A percentile compares a stretch with the other conserved stretches of the same genome.
phyloP scores from a whole-genome alignment of 257 asterid species.

The Solanum pinnatisectum region DNA sequence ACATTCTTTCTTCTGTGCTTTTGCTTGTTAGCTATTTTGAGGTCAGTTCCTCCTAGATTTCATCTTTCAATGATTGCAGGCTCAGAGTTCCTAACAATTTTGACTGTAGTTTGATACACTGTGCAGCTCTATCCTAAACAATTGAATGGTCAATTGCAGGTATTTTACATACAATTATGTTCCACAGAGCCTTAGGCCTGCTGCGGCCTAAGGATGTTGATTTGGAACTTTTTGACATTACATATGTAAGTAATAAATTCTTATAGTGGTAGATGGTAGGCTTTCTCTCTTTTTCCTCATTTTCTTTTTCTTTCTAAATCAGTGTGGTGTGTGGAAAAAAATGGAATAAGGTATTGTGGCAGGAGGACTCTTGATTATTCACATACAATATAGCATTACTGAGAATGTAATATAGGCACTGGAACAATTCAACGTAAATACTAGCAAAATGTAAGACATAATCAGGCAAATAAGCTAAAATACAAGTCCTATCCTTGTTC shows the following conservation, averaged over 20 bases:
- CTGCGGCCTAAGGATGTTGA: conserved; percentile 96
- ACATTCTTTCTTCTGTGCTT: not conserved
- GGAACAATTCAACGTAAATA: too few species aligned
- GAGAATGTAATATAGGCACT: too few species aligned
- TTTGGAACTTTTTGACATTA: conserved; percentile 95
- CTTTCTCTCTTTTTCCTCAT: not conserved
- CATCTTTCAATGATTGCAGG: not conserved
- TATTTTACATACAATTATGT: conserved; percentile 78
- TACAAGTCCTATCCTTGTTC: too few species aligned
- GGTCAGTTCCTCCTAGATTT: not conserved
- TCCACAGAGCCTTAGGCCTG: conserved; percentile 95
- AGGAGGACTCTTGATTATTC: not conserved
- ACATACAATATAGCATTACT: too few species aligned
- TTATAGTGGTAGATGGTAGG: not conserved
- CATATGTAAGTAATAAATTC: conserved; percentile 56
- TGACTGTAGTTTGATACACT: not conserved
- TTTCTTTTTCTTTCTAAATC: not conserved
- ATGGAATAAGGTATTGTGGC: not conserved
- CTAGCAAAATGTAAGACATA: too few species aligned
- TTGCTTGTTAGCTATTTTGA: not conserved
- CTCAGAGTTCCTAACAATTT: not conserved
- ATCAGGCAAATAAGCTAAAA: too few species aligned
- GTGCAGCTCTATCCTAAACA: not conserved
- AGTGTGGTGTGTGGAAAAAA: not conserved
- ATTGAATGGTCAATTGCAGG: conserved; percentile 42